Conservation (phyloP, 495 filamentous ascomycete species). For the Penicillium coprophilum region DNA sequence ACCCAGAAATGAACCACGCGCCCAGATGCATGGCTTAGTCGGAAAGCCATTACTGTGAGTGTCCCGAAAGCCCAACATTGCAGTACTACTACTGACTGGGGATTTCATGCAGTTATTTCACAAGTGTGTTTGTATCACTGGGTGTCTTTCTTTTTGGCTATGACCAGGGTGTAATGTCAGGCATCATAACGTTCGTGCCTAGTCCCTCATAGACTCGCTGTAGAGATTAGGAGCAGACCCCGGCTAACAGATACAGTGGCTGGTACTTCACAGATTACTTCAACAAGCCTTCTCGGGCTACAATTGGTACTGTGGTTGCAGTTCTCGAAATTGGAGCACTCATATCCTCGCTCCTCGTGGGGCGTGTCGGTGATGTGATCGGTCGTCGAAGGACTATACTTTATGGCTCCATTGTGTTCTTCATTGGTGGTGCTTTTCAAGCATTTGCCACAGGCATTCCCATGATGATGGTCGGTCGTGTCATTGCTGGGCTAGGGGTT, state of each 20-base stretch:
- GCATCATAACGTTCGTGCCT: constrained; percentile 86
- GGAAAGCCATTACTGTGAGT: constrained; percentile 91
- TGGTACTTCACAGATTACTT: constrained; percentile 88
- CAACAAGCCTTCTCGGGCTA: constrained; percentile 75
- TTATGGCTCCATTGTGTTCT: constrained; percentile 90
- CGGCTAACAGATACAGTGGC: constrained; percentile 56
- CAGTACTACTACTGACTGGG: background rate
- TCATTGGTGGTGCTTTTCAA: constrained; percentile 85
- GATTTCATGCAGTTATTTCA: constrained; percentile 72
- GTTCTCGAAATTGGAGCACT: constrained; percentile 94
- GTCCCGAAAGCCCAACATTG: constrained; percentile 35
- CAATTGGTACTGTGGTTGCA: constrained; percentile 94
- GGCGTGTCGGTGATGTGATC: constrained; percentile 86
- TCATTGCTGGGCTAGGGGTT: constrained; percentile 91
- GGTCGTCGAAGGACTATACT: constrained; percentile 88
- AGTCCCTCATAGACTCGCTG: background rate
- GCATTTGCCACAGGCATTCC: constrained; percentile 76
- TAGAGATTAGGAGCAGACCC: background rate
- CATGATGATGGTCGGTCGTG: constrained; percentile 89
- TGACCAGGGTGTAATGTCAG: constrained; percentile 99
- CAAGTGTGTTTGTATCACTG: constrained; percentile 95
- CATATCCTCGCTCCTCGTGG: constrained; percentile 85
- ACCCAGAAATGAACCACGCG: constrained; percentile 61
- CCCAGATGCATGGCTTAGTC: constrained; percentile 82
- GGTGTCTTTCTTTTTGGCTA: constrained; percentile 98